phyloP scores from a whole-genome alignment of 805 yeast species.

The Torulaspora gathmanii region DNA sequence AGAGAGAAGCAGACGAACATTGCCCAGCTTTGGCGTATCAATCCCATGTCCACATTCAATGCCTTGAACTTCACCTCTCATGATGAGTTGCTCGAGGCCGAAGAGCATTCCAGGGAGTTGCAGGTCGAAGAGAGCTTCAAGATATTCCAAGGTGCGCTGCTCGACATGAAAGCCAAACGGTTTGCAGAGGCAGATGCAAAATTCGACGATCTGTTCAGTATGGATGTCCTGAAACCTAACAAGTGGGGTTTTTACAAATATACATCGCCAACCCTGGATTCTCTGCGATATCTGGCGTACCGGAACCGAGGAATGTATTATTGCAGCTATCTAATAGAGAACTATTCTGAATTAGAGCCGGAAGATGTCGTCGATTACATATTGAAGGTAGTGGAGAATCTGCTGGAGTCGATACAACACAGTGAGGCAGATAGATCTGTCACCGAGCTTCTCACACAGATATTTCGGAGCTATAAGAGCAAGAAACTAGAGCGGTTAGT shows the following conservation, averaged over 20 bases:
- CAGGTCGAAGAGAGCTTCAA: conserved; percentile 84
- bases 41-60: conserved; percentile 55
- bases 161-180: conserved; percentile 48
- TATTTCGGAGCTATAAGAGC: conserved; percentile 48
- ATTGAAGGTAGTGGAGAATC: conserved; percentile 50
- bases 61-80: conserved; percentile 79
- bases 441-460: conserved; percentile 45
- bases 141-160: conserved; percentile 66
- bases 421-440: conserved; percentile 62
- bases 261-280: conserved; percentile 63
- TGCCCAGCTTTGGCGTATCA: neutral
- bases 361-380: conserved; percentile 42
- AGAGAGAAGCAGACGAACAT: neutral
- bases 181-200: conserved; percentile 46
- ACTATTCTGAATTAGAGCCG: conserved; percentile 27
- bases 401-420: conserved; percentile 59
- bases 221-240: conserved; percentile 57
- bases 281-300: conserved; percentile 68
- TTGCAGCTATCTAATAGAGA: conserved; percentile 38
- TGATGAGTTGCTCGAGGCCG: conserved; percentile 62
- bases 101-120: conserved; percentile 85
- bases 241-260: conserved; percentile 36
- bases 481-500: conserved; percentile 49
- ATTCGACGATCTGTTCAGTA: conserved; percentile 60
- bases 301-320: conserved; percentile 78